phyloP scores from a whole-genome alignment of 1,284 basidiomycete genomes.

The Ustilago sp. region DNA sequence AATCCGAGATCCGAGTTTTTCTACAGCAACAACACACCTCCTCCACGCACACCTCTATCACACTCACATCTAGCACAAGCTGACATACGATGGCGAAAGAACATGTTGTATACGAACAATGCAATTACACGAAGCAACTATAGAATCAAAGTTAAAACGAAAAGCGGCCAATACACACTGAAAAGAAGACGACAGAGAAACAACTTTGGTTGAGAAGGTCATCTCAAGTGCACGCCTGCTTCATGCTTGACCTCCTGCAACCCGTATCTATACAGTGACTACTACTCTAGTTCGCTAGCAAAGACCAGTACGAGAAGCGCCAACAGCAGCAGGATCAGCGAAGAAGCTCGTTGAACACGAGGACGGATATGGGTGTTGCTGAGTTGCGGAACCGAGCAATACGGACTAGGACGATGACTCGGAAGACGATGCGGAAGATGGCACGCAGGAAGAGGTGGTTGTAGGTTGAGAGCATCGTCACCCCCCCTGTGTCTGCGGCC shows the following conservation, averaged over 20 bases:
- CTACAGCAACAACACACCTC: too few relatives aligned
- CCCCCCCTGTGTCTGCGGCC: not conserved
- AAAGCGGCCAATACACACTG: not conserved
- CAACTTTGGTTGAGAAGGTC: not conserved
- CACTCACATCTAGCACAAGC: too few relatives aligned
- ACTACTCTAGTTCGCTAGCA: not conserved
- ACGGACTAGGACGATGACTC: slow-evolving; percentile 34
- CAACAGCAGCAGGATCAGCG: slow-evolving; percentile 22
- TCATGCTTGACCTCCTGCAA: slow-evolving; percentile 17
- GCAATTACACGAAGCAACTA: not conserved
- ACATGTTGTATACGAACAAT: too few relatives aligned
- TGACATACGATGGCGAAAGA: too few relatives aligned
- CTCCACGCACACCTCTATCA: too few relatives aligned
- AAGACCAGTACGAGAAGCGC: slow-evolving; percentile 3
- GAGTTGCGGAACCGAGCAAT: slow-evolving; percentile 24
- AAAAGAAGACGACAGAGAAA: slow-evolving; percentile 9
- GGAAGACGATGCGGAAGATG: slow-evolving; percentile 38
- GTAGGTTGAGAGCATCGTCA: slow-evolving; percentile 7
- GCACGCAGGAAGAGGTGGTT: slow-evolving; percentile 33
- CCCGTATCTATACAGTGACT: slow-evolving; percentile 2
- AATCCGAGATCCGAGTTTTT: slow-evolving; percentile 2
- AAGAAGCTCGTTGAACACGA: slow-evolving; percentile 37
- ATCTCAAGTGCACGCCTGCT: slow-evolving; percentile 33
- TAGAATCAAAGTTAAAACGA: not conserved
- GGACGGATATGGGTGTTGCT: slow-evolving; percentile 25